Conservation (phyloP, 495 filamentous ascomycete genomes). For the Xylaria telfairii region DNA sequence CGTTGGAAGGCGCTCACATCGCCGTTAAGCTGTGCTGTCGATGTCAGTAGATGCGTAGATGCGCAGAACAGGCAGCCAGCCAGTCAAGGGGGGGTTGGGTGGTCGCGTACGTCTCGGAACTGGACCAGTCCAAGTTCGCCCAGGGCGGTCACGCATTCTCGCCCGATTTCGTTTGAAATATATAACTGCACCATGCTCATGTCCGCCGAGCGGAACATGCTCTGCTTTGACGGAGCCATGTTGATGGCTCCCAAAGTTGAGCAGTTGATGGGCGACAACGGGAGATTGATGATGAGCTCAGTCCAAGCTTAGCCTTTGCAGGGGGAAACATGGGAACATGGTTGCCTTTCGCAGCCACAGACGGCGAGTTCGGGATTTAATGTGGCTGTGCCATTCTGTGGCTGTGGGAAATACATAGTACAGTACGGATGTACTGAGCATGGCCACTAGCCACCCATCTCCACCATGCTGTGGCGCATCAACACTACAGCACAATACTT, state of each 20-base stretch:
- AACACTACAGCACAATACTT: too few species aligned
- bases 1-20: slow-evolving; percentile 93
- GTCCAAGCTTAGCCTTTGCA: slow-evolving; percentile 24
- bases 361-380: slow-evolving; percentile 6
- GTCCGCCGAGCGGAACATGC: slow-evolving; percentile 98
- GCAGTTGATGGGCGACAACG: slow-evolving; percentile 30
- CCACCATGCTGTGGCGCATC: too few species aligned
- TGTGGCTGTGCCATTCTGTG: slow-evolving; percentile 38
- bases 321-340: slow-evolving; percentile 23
- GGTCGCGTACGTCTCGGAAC: slow-evolving; percentile 85
- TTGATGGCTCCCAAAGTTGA: slow-evolving; percentile 38
- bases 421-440: too few species aligned
- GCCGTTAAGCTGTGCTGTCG: slow-evolving; percentile 75
- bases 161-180: slow-evolving; percentile 96
- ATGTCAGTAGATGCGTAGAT: slow-evolving; percentile 36
- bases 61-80: slow-evolving; percentile 14
- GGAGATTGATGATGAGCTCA: slow-evolving; percentile 26
- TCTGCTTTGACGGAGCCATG: slow-evolving; percentile 73
- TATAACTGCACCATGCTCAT: slow-evolving; percentile 99
- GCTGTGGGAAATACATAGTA: not conserved
- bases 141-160: slow-evolving; percentile 95
- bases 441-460: too few species aligned
- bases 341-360: slow-evolving; percentile 34
- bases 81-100: slow-evolving; percentile 15
- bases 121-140: slow-evolving; percentile 95